Percentiles rank a stretch among this genome's conserved stretches.
These are phyloP conservation scores for Fusarium irregulare DNA, from an alignment of 2,329 filamentous ascomycete genomes.

Conservation along the genomic window DNA sequence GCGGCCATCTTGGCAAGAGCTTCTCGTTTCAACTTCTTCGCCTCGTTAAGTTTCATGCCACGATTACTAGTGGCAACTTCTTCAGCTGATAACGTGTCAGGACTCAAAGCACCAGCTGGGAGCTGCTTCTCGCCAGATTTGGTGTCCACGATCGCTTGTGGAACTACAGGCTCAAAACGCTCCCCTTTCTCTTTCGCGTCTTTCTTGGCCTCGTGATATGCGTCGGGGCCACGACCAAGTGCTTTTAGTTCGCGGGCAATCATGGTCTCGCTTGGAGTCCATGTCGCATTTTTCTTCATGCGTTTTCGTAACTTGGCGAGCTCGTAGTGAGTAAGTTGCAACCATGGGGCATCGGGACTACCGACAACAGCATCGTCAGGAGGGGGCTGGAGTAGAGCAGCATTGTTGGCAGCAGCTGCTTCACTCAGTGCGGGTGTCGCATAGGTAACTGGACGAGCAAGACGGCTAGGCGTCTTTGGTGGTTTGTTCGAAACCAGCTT, in stretches of 20 bases:
- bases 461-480: conserved; percentile 59
- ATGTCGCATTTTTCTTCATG: conserved; percentile 93
- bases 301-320: conserved; percentile 78
- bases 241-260: conserved; percentile 80
- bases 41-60: conserved; percentile 82
- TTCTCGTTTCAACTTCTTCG: conserved; percentile 79
- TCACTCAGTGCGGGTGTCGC: conserved; percentile 51
- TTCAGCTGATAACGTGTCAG: conserved; percentile 66
- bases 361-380: conserved; percentile 69
- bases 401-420: conserved; percentile 55
- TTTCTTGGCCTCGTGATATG: conserved; percentile 70
- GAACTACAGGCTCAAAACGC: conserved; percentile 63
- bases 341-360: conserved; percentile 71
- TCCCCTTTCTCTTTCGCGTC: conserved; percentile 74
- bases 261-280: conserved; percentile 88
- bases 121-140: conserved; percentile 64
- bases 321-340: conserved; percentile 73
- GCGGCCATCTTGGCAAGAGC: conserved; percentile 70
- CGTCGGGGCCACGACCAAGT: conserved; percentile 74
- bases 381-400: conserved; percentile 64
- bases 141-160: conserved; percentile 56
- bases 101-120: conserved; percentile 69
- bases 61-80: conserved; percentile 75
- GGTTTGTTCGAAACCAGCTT: conserved; percentile 59
- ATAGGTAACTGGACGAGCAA: conserved; percentile 51